Percentiles rank a stretch among this genome's conserved stretches.
Evolutionary conservation across 2,329 filamentous ascomycete species (phyloP).

Genomic region (Bertia moriformis): DNA sequence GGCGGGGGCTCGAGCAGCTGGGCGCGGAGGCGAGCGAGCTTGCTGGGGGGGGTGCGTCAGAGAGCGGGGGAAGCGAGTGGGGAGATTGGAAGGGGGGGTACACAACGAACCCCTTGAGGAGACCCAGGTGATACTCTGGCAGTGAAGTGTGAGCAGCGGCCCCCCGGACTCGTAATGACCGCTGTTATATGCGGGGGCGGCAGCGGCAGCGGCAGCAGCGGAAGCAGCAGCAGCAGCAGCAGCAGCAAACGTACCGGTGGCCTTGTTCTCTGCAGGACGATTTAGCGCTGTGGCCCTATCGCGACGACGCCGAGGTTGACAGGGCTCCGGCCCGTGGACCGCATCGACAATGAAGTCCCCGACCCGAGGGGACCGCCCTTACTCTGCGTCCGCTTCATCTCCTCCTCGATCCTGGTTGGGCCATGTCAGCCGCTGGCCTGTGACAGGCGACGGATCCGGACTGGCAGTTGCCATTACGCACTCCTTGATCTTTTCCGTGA

Average conservation of each 20-base stretch:
- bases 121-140: constrained; percentile 89
- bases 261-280: constrained; percentile 78
- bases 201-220: constrained; percentile 3
- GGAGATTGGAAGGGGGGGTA: neutral
- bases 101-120: constrained; percentile 72
- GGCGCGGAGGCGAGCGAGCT: constrained; percentile 84
- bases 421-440: constrained; percentile 10
- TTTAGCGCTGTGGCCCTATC: no score
- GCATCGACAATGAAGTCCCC: no score
- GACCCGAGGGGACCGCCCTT: no score
- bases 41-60: constrained; percentile 41
- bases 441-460: no score
- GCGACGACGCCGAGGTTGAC: no score
- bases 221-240: constrained; percentile 2
- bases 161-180: no score
- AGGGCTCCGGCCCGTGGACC: no score
- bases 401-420: constrained; percentile 80
- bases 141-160: neutral
- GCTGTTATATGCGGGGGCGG: no score
- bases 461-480: constrained; percentile 36
- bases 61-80: neutral
- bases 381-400: constrained; percentile 99
- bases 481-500: constrained; percentile 99
- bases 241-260: constrained; percentile 60
- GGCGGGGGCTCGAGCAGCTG: constrained; percentile 83